phyloP scores from a whole-genome alignment of 352 stramenopile genomes.

The Globisporangium cystogenes region DNA sequence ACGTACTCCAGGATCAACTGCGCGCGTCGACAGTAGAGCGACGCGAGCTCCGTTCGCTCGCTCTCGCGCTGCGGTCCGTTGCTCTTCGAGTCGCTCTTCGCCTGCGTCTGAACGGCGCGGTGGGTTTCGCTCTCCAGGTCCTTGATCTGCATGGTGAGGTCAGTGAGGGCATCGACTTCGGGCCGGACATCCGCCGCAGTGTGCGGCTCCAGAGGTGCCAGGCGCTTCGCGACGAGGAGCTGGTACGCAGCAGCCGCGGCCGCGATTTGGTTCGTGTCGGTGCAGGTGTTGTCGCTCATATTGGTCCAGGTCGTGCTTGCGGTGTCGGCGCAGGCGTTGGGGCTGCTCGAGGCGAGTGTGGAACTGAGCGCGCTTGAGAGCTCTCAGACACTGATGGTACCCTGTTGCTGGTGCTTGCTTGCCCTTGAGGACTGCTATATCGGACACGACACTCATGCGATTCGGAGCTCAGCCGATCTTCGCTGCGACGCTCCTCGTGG shows the following conservation, averaged over 20 bases:
- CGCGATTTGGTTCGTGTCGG: constrained; percentile 7
- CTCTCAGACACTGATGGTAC: too few relatives aligned
- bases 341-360: not conserved
- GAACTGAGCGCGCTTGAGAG: constrained; percentile 1
- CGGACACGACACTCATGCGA: too few relatives aligned
- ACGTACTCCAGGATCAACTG: constrained; percentile 27
- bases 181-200: not conserved
- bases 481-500: too few relatives aligned
- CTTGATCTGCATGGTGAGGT: constrained; percentile 9
- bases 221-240: constrained; percentile 1
- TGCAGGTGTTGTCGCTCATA: not conserved
- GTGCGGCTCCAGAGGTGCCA: not conserved
- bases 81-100: not conserved
- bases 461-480: too few relatives aligned
- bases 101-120: not conserved
- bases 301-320: not conserved
- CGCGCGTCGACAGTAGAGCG: constrained; percentile 29
- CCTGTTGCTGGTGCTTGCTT: too few relatives aligned
- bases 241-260: not conserved
- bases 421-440: too few relatives aligned
- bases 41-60: constrained; percentile 15
- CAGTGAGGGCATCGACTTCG: constrained; percentile 2
- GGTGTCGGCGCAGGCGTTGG: not conserved
- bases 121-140: not conserved
- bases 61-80: not conserved